These are phyloP conservation scores for Rosa persica DNA, from an alignment of 306 rosid genomes.

Conservation along the genomic window DNA sequence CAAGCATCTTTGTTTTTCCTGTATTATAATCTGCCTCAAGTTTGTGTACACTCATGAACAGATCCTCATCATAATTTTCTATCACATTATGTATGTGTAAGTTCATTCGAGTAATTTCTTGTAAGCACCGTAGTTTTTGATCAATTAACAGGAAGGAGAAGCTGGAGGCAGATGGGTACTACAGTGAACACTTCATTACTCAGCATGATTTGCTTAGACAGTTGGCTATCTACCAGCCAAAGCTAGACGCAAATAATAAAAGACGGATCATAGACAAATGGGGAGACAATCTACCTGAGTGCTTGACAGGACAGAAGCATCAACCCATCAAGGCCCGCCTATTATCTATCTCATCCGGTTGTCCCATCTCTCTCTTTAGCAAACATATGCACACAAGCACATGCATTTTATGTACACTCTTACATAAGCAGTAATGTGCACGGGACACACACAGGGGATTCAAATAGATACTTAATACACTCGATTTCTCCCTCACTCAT, in stretches of 20 bases:
- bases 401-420: background rate
- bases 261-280: conserved; percentile 36
- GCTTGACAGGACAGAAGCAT: conserved; percentile 44
- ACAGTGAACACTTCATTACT: conserved; percentile 37
- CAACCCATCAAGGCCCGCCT: conserved; percentile 35
- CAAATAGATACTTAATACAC: background rate
- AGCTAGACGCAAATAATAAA: conserved; percentile 29
- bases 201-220: conserved; percentile 57
- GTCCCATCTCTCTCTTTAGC: conserved; percentile 16
- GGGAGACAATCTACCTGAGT: conserved; percentile 42
- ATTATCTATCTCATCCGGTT: conserved; percentile 53
- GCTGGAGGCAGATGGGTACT: conserved; percentile 31
- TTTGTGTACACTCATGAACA: conserved; percentile 22
- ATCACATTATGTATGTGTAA: background rate
- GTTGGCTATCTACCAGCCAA: conserved; percentile 40
- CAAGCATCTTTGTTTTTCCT: background rate
- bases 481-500: background rate
- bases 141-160: conserved; percentile 38
- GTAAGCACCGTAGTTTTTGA: background rate
- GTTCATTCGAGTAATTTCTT: background rate
- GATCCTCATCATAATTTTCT: conserved; percentile 15
- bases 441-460: background rate
- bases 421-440: background rate
- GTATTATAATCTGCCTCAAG: conserved; percentile 35
- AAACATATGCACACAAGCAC: background rate